Conservation (phyloP, 441 rosid genomes). For the Gossypium davidsonii region DNA sequence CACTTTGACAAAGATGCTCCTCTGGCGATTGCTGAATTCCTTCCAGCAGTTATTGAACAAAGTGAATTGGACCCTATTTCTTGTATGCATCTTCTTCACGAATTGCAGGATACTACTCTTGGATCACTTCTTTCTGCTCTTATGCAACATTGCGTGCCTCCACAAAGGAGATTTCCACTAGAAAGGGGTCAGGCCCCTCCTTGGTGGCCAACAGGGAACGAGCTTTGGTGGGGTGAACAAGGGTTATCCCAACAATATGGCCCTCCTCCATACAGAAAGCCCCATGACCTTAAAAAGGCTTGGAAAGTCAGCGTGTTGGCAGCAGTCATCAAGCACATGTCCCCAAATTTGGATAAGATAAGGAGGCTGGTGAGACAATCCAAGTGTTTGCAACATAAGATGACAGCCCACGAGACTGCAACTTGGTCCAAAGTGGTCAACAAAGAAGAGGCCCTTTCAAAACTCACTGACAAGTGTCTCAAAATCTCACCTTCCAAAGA, state of each 20-base stretch:
- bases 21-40: slow-evolving; percentile 30
- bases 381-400: slow-evolving; percentile 42
- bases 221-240: slow-evolving; percentile 64
- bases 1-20: slow-evolving; percentile 49
- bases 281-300: slow-evolving; percentile 17
- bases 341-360: slow-evolving; percentile 35
- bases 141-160: slow-evolving; percentile 60
- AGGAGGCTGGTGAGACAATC: slow-evolving; percentile 33
- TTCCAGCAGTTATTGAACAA: slow-evolving; percentile 11
- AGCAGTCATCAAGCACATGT: slow-evolving; percentile 57
- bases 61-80: slow-evolving; percentile 26
- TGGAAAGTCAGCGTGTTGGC: slow-evolving; percentile 65
- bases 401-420: slow-evolving; percentile 34
- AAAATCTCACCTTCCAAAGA: slow-evolving; percentile 4
- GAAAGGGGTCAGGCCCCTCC: slow-evolving; percentile 55
- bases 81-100: slow-evolving; percentile 41
- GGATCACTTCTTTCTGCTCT: slow-evolving; percentile 60
- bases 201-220: slow-evolving; percentile 61
- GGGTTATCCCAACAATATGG: slow-evolving; percentile 47
- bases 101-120: slow-evolving; percentile 54
- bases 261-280: slow-evolving; percentile 60
- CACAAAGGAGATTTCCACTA: slow-evolving; percentile 48
- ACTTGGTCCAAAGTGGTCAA: slow-evolving; percentile 33
- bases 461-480: slow-evolving; percentile 8
- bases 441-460: slow-evolving; percentile 28